Conservation (phyloP, 2,329 filamentous ascomycete species). For the Pyricularia grisea region DNA sequence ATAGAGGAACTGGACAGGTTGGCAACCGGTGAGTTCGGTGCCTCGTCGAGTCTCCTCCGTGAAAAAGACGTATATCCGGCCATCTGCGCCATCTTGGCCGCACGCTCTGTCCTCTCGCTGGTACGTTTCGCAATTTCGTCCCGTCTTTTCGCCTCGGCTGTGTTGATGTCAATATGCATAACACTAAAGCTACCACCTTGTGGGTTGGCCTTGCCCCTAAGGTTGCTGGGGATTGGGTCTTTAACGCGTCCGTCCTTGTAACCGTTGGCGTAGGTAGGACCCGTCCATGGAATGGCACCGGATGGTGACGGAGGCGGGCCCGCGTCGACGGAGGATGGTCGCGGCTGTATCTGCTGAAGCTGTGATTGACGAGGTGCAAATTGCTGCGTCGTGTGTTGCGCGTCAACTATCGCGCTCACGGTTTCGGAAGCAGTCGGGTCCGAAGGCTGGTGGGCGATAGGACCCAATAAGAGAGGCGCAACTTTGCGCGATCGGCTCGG, state of each 20-base stretch:
- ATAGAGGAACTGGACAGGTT: background rate
- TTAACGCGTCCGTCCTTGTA: slow-evolving; percentile 37
- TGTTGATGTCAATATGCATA: slow-evolving; percentile 48
- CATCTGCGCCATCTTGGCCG: slow-evolving; percentile 45
- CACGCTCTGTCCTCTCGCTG: slow-evolving; percentile 51
- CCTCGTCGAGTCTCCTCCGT: slow-evolving; percentile 27
- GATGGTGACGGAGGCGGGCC: background rate
- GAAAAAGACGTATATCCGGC: slow-evolving; percentile 43
- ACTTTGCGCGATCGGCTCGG: background rate
- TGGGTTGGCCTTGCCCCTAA: slow-evolving; percentile 47
- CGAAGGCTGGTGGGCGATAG: background rate
- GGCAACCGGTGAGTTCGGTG: background rate
- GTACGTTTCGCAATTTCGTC: slow-evolving; percentile 49
- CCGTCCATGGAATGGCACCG: background rate
- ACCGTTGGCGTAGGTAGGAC: background rate
- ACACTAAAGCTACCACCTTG: slow-evolving; percentile 53
- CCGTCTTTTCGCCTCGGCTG: slow-evolving; percentile 35
- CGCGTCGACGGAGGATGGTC: background rate
- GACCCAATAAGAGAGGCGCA: background rate
- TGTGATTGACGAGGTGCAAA: background rate
- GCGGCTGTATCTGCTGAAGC: background rate
- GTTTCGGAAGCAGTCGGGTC: background rate
- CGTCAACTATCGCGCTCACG: background rate
- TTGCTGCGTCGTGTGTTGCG: background rate
- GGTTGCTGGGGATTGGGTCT: slow-evolving; percentile 52